phyloP scores from a whole-genome alignment of 2,329 filamentous ascomycete genomes.

The Aspergillus uvarum region DNA sequence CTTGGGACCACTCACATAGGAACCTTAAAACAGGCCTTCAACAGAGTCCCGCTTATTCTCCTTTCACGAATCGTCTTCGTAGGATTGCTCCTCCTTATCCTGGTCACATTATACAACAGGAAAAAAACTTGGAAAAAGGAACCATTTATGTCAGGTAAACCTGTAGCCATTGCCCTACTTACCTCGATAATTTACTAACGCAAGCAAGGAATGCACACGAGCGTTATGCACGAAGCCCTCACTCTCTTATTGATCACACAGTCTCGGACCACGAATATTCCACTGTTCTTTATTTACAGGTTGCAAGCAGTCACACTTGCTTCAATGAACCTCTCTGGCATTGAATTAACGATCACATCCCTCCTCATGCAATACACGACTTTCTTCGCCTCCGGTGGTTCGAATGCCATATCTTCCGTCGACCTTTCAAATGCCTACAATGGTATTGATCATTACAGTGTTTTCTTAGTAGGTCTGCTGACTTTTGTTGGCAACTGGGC shows the following conservation, averaged over 20 bases:
- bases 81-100: conserved; percentile 40
- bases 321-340: conserved; percentile 40
- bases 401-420: conserved; percentile 93
- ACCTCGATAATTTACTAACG: conserved; percentile 12
- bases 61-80: conserved; percentile 55
- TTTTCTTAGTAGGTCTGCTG: conserved; percentile 75
- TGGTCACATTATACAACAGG: conserved; percentile 24
- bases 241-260: conserved; percentile 83
- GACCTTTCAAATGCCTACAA: conserved; percentile 96
- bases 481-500: conserved; percentile 92
- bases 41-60: conserved; percentile 46
- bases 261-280: conserved; percentile 79
- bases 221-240: conserved; percentile 62
- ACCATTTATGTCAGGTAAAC: conserved; percentile 17
- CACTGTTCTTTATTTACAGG: conserved; percentile 75
- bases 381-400: conserved; percentile 89
- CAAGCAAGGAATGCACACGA: conserved; percentile 18
- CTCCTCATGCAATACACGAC: conserved; percentile 76
- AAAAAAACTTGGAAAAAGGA: conserved; percentile 1
- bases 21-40: conserved; percentile 39
- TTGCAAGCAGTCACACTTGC: conserved; percentile 57
- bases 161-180: neutral
- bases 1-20: conserved; percentile 46
- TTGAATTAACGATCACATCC: conserved; percentile 66
- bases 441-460: conserved; percentile 77